Base-by-base conservation (phyloP, 2,329 filamentous ascomycete species). In the Tolypocladium endophyticum region DNA sequence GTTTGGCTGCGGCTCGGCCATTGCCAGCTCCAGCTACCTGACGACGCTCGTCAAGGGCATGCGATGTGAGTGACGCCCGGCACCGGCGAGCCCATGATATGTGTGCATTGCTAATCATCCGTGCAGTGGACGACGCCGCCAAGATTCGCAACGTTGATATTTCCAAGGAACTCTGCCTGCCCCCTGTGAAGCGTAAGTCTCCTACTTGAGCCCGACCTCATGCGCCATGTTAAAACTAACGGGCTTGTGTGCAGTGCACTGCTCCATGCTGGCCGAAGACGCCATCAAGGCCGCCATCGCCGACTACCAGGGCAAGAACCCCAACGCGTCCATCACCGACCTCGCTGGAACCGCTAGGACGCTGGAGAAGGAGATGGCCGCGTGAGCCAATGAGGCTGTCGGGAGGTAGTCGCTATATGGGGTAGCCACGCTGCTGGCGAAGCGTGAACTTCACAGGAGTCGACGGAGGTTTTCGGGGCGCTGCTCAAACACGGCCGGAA, bases 131-230 rank as follows among this genome's bases (percentile, higher is more conserved):
- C 68, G 91, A 99, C 73, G 94, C 95, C 39, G 87, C 87, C 59
- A 88, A 89, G 77, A 90, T 99, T 68, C 88, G 91, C 79, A 99
- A 99, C 77, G 96, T 93, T 4, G 92, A 99, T 77, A 99, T 99
- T 72, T 94, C 94, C 43, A 95, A 96, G 81, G 95, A 99, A 78
- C 81, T 97, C 60, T 94, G 90, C 71, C 76, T 94, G 70, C 91
- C 90, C 41, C 90, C 91, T 62, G 90, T 96, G 57, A 96, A 95
- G 79, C 76, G 89, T 92, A 78, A 76, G 87, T 85, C 23, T 33
- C 12, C 54, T 7, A 8, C 35, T 58, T 11, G 30, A 38, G 2
- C 1, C 55, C 58, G n/a, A 12, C 4, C 30, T 35, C 9, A 4
- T 7, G 4, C 28, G 11, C 20, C 12, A 7, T 2, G 3, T n/a